These are phyloP conservation scores for Penicillium malachiteum DNA, from an alignment of 495 filamentous ascomycete species.

Conservation along the genomic window DNA sequence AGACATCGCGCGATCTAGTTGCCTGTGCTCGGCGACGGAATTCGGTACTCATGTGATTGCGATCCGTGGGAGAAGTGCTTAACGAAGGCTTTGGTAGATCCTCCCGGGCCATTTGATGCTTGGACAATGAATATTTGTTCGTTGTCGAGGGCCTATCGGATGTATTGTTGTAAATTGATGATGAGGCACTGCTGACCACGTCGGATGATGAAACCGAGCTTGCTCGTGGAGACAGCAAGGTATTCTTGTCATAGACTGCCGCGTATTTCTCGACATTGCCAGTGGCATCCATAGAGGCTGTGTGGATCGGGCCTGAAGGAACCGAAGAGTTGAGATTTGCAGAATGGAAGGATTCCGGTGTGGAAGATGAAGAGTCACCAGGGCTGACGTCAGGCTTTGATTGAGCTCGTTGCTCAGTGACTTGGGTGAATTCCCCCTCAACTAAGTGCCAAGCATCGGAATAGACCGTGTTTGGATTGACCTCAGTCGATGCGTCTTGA, in stretches of 20 bases:
- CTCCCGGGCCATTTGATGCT: not conserved
- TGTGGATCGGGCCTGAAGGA: conserved; percentile 21
- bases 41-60: conserved; percentile 48
- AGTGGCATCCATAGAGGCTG: conserved; percentile 29
- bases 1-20: conserved; percentile 61
- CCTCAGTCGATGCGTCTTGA: no score
- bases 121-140: not conserved
- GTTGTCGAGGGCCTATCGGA: not conserved
- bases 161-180: no score
- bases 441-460: no score
- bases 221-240: not conserved
- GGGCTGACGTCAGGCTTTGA: not conserved
- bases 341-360: conserved; percentile 61
- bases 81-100: conserved; percentile 3
- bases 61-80: conserved; percentile 35
- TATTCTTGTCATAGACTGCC: not conserved
- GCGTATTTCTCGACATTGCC: conserved; percentile 14
- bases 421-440: no score
- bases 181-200: no score
- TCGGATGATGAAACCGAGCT: not conserved
- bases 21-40: conserved; percentile 52
- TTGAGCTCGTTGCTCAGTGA: not conserved
- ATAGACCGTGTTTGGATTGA: no score
- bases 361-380: conserved; percentile 48
- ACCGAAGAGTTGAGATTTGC: conserved; percentile 35